Base-by-base conservation (phyloP, 768 basidiomycete species). In the Termitomyces sp. region DNA sequence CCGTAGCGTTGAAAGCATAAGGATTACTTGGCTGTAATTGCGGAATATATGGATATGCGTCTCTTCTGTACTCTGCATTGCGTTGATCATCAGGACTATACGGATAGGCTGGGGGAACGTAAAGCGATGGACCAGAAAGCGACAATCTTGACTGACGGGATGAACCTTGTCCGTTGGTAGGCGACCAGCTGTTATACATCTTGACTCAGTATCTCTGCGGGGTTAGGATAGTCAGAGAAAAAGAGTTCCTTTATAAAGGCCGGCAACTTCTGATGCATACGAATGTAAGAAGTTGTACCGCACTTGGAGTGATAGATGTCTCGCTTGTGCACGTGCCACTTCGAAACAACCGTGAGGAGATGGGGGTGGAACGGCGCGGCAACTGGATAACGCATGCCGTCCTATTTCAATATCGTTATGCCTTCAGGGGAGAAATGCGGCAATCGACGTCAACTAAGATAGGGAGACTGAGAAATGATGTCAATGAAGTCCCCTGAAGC, bases 181-280 rank as follows among this genome's bases (percentile, higher is more conserved):
- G 55, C 33, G 35, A 38, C 58, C 61, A 66, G 44, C 52, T 53
- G 32, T 53, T 44, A 55, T 66, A 61, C 65, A 66, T 66, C 35
- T 35, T 38, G 28, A 35, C 14, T 30, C 16, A 13, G 20, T 48
- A 32, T 30, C 26, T 36, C 32, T 44, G 54, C 43, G 18, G 33
- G 42, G 33, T 45, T 14, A 43, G 22, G 44, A 35, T 42, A 54
- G 20, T 24, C 28, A 36, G 48, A 38, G 49, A 42, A 30, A 56
- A 52, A 46, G 28, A 35, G 22, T 24, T 38, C 52, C 58, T 54
- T 57, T 48, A 54, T 30, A 35, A 60, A 38, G 33, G 33, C 35
- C 14, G 35, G 32, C 24, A 48, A 57, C 40, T 26, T 54, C 24
- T 26, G 38, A 54, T 58, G 58, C 57, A 64, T 61, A 61, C 9